phyloP scores from a whole-genome alignment of 108 stramenopile species.

The Cyclotella kingstonii region DNA sequence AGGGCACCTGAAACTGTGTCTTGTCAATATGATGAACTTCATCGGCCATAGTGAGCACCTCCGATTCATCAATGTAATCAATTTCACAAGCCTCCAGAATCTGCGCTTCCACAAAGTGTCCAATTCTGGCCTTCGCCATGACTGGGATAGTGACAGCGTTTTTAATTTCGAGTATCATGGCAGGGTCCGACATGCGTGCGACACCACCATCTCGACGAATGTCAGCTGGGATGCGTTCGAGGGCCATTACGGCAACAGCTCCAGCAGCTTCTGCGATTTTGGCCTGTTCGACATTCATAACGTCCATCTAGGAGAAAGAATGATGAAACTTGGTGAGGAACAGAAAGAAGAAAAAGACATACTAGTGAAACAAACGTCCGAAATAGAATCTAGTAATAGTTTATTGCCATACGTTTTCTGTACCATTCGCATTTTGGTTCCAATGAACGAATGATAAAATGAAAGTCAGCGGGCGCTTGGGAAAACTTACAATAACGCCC shows the following conservation, averaged over 20 bases:
- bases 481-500: conserved; percentile 92
- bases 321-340: background rate
- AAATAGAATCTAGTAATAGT: too few relatives aligned
- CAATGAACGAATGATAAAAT: too few relatives aligned
- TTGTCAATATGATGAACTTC: conserved; percentile 99
- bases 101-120: conserved; percentile 99
- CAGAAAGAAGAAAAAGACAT: background rate
- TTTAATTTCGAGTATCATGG: conserved; percentile 97
- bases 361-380: too few relatives aligned
- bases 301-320: conserved; percentile 79
- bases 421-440: too few relatives aligned
- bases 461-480: too few relatives aligned
- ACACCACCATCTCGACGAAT: conserved; percentile 98
- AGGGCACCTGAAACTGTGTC: conserved; percentile 94
- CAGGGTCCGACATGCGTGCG: conserved; percentile 97
- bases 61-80: conserved; percentile 98
- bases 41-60: conserved; percentile 99
- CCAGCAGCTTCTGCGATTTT: conserved; percentile 97
- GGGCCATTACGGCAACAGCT: conserved; percentile 99
- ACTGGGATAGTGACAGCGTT: conserved; percentile 99
- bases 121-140: conserved; percentile 99
- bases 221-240: conserved; percentile 99
- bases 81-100: conserved; percentile 97
- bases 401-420: too few relatives aligned
- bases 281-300: conserved; percentile 95